Evolutionary conservation across 1,139 yeast species (phyloP).

Genomic region (Sugiyamaella castrensis): DNA sequence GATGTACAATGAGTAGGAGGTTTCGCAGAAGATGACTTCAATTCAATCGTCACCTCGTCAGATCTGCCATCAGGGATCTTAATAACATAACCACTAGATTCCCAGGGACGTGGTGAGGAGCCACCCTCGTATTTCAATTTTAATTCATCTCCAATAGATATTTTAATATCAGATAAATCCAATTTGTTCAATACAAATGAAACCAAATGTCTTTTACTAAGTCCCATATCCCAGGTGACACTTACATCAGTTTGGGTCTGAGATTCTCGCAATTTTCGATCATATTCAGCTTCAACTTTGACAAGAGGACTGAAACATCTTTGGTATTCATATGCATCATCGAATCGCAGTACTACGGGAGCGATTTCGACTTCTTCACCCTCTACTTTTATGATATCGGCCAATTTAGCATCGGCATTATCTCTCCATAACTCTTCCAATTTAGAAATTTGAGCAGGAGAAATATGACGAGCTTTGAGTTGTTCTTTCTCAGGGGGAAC

Average conservation of each 20-base stretch:
- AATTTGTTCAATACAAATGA: slow-evolving; percentile 65
- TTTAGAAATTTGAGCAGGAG: slow-evolving; percentile 64
- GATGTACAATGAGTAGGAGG: slow-evolving; percentile 63
- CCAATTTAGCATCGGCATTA: slow-evolving; percentile 62
- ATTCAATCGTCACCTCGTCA: slow-evolving; percentile 73
- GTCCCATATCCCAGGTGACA: slow-evolving; percentile 71
- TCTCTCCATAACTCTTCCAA: slow-evolving; percentile 82
- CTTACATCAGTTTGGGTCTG: slow-evolving; percentile 73
- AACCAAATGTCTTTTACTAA: slow-evolving; percentile 64
- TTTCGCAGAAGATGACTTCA: slow-evolving; percentile 36
- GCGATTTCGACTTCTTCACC: slow-evolving; percentile 58
- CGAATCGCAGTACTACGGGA: slow-evolving; percentile 73
- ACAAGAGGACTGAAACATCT: slow-evolving; percentile 82
- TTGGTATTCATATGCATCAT: slow-evolving; percentile 84
- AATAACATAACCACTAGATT: slow-evolving; percentile 66
- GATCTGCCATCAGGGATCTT: slow-evolving; percentile 65
- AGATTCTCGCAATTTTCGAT: slow-evolving; percentile 69
- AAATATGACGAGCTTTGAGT: slow-evolving; percentile 51
- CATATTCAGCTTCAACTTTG: slow-evolving; percentile 77
- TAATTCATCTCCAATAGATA: slow-evolving; percentile 87
- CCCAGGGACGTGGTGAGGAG: slow-evolving; percentile 50
- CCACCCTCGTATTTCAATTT: slow-evolving; percentile 47
- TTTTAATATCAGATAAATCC: slow-evolving; percentile 63
- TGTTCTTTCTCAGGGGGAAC: slow-evolving; percentile 65
- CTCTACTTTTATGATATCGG: slow-evolving; percentile 45